phyloP scores from a whole-genome alignment of 345 rosid species.

The Populus alba region DNA sequence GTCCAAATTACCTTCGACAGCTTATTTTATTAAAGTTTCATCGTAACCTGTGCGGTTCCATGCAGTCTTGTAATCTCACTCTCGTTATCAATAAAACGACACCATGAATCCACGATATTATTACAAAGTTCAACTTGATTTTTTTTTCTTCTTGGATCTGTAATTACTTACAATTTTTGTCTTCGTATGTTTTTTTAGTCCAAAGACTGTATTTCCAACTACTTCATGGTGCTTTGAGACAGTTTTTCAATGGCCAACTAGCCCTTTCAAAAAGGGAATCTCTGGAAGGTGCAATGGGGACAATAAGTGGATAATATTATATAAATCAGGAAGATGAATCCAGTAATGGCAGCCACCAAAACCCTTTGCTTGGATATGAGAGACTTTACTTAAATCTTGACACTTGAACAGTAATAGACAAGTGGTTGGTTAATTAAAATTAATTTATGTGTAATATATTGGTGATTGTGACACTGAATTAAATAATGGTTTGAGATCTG shows the following conservation, averaged over 20 bases:
- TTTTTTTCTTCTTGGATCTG: neutral
- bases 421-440: neutral
- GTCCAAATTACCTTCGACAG: neutral
- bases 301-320: slow-evolving; percentile 10
- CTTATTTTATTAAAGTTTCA: neutral
- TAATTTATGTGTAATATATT: neutral
- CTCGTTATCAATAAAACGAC: neutral
- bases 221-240: neutral
- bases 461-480: slow-evolving; percentile 1
- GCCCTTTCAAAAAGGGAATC: neutral
- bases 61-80: neutral
- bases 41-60: neutral
- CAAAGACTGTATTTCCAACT: neutral
- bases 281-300: slow-evolving; percentile 12
- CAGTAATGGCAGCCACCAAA: neutral
- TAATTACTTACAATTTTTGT: neutral
- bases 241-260: slow-evolving; percentile 2
- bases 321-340: neutral
- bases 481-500: neutral
- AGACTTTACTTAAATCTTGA: neutral
- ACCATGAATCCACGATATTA: neutral
- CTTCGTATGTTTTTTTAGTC: neutral
- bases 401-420: neutral
- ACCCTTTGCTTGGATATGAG: neutral
- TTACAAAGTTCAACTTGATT: neutral